These are phyloP conservation scores for Parathielavia hyrcaniae DNA, from an alignment of 495 filamentous ascomycete genomes.

Conservation along the genomic window DNA sequence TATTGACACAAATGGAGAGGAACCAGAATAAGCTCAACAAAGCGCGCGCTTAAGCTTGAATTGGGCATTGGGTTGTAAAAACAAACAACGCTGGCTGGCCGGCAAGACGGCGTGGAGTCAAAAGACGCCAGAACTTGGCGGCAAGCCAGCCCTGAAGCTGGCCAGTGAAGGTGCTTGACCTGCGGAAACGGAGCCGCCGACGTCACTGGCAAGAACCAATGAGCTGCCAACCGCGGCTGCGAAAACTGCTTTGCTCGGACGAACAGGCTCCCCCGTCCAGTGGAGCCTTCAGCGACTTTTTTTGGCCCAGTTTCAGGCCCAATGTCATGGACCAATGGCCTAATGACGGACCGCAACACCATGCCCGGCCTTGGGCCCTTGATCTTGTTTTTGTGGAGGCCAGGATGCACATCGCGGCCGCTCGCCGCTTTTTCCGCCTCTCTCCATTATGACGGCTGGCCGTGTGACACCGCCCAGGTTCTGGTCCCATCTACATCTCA, in stretches of 20 bases:
- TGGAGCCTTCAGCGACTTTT: neutral
- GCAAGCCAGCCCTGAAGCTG: neutral
- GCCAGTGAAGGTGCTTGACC: neutral
- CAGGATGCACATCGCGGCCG: neutral
- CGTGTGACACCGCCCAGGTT: neutral
- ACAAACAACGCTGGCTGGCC: too few relatives aligned
- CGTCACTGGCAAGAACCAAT: constrained; percentile 24
- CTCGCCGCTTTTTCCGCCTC: constrained; percentile 1
- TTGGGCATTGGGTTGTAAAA: constrained; percentile 5
- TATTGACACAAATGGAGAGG: neutral
- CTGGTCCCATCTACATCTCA: constrained; percentile 1
- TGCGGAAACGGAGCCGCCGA: constrained; percentile 22
- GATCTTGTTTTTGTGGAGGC: neutral
- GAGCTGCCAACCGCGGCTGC: constrained; percentile 2
- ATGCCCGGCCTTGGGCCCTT: neutral
- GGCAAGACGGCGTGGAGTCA: neutral
- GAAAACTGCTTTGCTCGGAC: constrained; percentile 18
- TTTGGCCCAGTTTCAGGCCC: constrained; percentile 13
- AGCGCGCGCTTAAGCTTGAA: constrained; percentile 21
- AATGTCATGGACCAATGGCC: constrained; percentile 8
- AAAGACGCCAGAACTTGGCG: neutral
- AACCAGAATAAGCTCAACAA: neutral
- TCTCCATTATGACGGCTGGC: neutral
- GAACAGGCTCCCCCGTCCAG: constrained; percentile 6
- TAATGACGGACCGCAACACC: constrained; percentile 1